A percentile compares a stretch with the other conserved stretches of the same genome.
phyloP scores from a whole-genome alignment of 208 protist genomes.

The Wallacemonas collosoma region DNA sequence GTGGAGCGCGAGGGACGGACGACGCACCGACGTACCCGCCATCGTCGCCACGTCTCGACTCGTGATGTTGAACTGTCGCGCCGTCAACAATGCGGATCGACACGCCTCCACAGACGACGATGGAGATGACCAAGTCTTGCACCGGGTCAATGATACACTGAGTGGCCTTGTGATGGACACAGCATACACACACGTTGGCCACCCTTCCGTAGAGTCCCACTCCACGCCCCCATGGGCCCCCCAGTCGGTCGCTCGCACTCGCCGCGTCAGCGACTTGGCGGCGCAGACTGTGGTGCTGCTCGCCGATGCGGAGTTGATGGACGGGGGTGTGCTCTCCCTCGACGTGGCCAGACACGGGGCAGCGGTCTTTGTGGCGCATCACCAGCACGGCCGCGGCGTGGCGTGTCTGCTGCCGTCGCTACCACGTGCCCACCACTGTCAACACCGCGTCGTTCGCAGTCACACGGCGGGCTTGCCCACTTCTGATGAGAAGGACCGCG shows the following conservation, averaged over 20 bases:
- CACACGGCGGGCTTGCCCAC: no score
- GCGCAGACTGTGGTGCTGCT: slow-evolving; percentile 47
- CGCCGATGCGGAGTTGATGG: slow-evolving; percentile 60
- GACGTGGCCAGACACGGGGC: not conserved
- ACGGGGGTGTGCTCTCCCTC: slow-evolving; percentile 61
- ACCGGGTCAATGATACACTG: slow-evolving; percentile 35
- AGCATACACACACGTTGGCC: slow-evolving; percentile 32
- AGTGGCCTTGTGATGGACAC: slow-evolving; percentile 16
- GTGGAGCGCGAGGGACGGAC: no score
- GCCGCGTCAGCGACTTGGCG: not conserved
- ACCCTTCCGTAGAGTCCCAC: not conserved
- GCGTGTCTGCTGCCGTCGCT: slow-evolving; percentile 47
- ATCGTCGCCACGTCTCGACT: slow-evolving; percentile 34
- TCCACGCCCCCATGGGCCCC: not conserved
- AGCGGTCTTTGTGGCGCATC: slow-evolving; percentile 44
- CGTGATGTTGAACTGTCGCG: slow-evolving; percentile 68
- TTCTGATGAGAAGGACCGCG: not conserved
- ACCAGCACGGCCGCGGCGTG: slow-evolving; percentile 65
- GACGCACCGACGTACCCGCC: not conserved
- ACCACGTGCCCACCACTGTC: not conserved
- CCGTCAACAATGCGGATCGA: slow-evolving; percentile 62
- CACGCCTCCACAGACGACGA: slow-evolving; percentile 55
- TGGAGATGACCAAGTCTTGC: slow-evolving; percentile 33
- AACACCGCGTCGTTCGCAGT: no score
- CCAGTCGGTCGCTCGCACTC: no score